These are phyloP conservation scores for Amorphotheca resinae DNA, from an alignment of 495 filamentous ascomycete species.

Conservation along the genomic window DNA sequence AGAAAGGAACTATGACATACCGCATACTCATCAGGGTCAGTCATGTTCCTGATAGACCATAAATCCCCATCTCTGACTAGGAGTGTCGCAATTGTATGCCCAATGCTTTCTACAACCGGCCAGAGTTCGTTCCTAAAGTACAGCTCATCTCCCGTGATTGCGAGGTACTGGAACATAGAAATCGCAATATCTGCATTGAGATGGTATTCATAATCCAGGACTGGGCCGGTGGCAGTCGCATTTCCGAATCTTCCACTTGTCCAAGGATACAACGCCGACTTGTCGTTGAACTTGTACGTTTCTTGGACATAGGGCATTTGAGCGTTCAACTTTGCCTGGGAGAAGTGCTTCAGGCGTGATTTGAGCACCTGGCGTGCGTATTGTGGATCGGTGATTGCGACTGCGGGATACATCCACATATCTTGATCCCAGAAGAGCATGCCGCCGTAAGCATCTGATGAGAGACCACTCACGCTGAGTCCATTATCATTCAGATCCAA, in stretches of 20 bases:
- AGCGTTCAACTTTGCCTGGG: slow-evolving; percentile 35
- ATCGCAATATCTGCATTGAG: slow-evolving; percentile 61
- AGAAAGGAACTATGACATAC: neutral
- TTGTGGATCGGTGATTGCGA: slow-evolving; percentile 34
- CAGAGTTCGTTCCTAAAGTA: slow-evolving; percentile 29
- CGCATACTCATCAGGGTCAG: slow-evolving; percentile 40
- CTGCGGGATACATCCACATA: slow-evolving; percentile 40
- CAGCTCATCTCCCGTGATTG: slow-evolving; percentile 29
- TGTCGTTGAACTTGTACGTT: slow-evolving; percentile 27
- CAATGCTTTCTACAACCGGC: slow-evolving; percentile 34
- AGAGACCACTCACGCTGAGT: slow-evolving; percentile 37
- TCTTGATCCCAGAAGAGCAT: slow-evolving; percentile 39
- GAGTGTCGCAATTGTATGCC: slow-evolving; percentile 29
- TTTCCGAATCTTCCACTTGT: slow-evolving; percentile 40
- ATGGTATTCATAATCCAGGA: slow-evolving; percentile 46
- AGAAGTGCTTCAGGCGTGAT: slow-evolving; percentile 30
- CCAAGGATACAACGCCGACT: slow-evolving; percentile 39
- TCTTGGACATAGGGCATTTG: slow-evolving; percentile 9
- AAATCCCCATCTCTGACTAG: slow-evolving; percentile 26
- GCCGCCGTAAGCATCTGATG: slow-evolving; percentile 39
- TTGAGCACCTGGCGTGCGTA: slow-evolving; percentile 32
- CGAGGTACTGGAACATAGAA: slow-evolving; percentile 31
- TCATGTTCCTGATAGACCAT: slow-evolving; percentile 48
- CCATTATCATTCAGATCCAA: slow-evolving; percentile 33
- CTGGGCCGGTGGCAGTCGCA: slow-evolving; percentile 42